Percentiles rank a stretch among this genome's conserved stretches.
Evolutionary conservation across 108 stramenopile genomes (phyloP).

Genomic region (Nitzschia sp.): DNA sequence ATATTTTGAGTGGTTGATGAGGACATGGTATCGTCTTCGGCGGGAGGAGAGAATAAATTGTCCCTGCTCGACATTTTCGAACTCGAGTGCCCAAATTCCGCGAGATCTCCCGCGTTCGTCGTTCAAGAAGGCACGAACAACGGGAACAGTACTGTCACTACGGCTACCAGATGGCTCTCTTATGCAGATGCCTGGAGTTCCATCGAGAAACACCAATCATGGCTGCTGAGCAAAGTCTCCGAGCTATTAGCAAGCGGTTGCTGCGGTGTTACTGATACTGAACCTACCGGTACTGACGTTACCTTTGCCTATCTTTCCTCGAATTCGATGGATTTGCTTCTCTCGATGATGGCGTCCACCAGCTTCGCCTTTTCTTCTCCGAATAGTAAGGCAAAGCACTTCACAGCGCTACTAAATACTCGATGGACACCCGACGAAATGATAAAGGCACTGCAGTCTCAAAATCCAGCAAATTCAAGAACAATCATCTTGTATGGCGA

Average conservation of each 20-base stretch:
- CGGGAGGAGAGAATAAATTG: background rate
- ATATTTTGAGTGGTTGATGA: too few species aligned
- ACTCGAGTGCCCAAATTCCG: background rate
- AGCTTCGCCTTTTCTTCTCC: background rate
- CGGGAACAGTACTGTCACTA: background rate
- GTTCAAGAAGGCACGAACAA: background rate
- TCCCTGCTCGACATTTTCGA: constrained; percentile 2
- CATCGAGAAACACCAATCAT: constrained; percentile 9
- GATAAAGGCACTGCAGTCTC: constrained; percentile 38
- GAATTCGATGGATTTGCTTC: constrained; percentile 63
- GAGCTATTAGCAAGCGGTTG: background rate
- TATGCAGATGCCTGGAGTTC: constrained; percentile 4
- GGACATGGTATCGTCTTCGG: too few species aligned
- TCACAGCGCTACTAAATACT: constrained; percentile 66
- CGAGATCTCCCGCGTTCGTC: background rate
- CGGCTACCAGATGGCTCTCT: too few species aligned
- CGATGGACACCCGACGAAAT: constrained; percentile 80
- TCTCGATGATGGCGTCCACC: constrained; percentile 57
- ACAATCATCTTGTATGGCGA: constrained; percentile 13
- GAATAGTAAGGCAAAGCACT: background rate
- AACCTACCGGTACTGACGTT: constrained; percentile 6
- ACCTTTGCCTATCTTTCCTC: constrained; percentile 41
- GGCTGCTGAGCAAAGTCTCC: constrained; percentile 5
- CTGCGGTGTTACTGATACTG: background rate
- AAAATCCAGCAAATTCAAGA: constrained; percentile 5